phyloP scores from a whole-genome alignment of 768 basidiomycete genomes.

The Russula compacta region DNA sequence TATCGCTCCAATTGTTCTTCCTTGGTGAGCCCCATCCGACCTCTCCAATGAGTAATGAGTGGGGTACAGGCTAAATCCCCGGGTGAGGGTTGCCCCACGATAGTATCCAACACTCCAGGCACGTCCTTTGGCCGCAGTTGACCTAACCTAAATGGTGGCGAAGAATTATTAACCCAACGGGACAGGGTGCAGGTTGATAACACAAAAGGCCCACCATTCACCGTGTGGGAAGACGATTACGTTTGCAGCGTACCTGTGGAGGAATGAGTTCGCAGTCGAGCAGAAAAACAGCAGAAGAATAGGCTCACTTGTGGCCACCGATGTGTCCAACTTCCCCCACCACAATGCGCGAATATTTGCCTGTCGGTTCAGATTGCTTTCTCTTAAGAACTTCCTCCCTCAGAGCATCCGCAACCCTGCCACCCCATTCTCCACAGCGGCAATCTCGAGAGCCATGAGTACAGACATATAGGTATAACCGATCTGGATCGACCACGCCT shows the following conservation, averaged over 20 bases:
- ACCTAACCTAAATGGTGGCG: constrained; percentile 45
- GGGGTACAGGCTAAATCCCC: constrained; percentile 25
- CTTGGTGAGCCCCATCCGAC: constrained; percentile 57
- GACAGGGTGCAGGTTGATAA: not conserved
- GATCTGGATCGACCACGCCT: constrained; percentile 16
- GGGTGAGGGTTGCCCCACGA: constrained; percentile 30
- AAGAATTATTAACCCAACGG: not conserved
- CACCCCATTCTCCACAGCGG: constrained; percentile 62
- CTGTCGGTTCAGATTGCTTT: constrained; percentile 5
- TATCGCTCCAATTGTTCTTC: constrained; percentile 40
- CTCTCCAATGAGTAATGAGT: constrained; percentile 51
- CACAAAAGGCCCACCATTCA: constrained; percentile 46
- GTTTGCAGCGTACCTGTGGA: constrained; percentile 56
- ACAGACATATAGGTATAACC: constrained; percentile 54
- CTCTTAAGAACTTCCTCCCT: constrained; percentile 41
- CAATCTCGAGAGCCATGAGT: constrained; percentile 76
- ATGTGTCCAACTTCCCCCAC: constrained; percentile 70
- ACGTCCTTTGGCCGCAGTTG: constrained; percentile 49
- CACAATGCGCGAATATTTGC: constrained; percentile 27
- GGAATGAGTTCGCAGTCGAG: not conserved
- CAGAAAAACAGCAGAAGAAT: not conserved
- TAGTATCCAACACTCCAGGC: constrained; percentile 40
- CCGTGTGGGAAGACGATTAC: constrained; percentile 59
- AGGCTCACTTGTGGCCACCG: constrained; percentile 71
- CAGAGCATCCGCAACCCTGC: constrained; percentile 45